phyloP scores from a whole-genome alignment of 2,329 filamentous ascomycete genomes.

The Xylaria multiplex region DNA sequence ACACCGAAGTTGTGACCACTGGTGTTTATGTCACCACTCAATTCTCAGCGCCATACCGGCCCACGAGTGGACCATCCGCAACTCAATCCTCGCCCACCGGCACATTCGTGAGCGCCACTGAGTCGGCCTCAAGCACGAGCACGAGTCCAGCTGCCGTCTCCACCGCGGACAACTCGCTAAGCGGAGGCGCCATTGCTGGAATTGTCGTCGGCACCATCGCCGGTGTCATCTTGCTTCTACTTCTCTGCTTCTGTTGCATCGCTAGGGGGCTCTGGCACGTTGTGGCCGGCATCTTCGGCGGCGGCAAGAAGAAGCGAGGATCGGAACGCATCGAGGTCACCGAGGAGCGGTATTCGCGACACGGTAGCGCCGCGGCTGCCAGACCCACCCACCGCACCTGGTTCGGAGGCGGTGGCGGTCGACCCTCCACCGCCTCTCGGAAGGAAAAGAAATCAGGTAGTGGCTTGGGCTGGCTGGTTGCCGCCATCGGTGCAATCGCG shows the following conservation, averaged over 20 bases:
- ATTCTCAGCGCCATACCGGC: slow-evolving; percentile 61
- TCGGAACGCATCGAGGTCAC: slow-evolving; percentile 68
- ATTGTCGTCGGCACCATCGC: slow-evolving; percentile 80
- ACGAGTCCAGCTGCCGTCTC: slow-evolving; percentile 55
- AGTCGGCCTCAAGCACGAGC: slow-evolving; percentile 64
- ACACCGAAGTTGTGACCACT: slow-evolving; percentile 57
- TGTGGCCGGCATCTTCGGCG: slow-evolving; percentile 67
- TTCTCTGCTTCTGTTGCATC: slow-evolving; percentile 80
- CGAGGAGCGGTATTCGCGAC: slow-evolving; percentile 70
- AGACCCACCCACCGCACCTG: slow-evolving; percentile 67
- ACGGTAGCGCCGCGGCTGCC: slow-evolving; percentile 56
- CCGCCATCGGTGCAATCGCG: slow-evolving; percentile 62
- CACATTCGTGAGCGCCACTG: slow-evolving; percentile 57
- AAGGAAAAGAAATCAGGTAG: slow-evolving; percentile 65
- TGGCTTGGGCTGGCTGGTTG: slow-evolving; percentile 63
- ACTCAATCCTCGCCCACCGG: slow-evolving; percentile 63
- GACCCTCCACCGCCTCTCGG: slow-evolving; percentile 50
- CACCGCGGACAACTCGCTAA: slow-evolving; percentile 61
- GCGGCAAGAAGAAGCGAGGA: slow-evolving; percentile 60
- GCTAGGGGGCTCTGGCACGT: slow-evolving; percentile 69
- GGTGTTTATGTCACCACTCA: slow-evolving; percentile 62
- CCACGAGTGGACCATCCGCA: slow-evolving; percentile 63
- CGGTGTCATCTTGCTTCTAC: slow-evolving; percentile 72
- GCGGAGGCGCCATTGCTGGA: slow-evolving; percentile 79
- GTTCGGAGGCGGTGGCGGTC: slow-evolving; percentile 63